Base-by-base conservation (phyloP, 2,329 filamentous ascomycete species). In the Berkeleyomyces basicola region DNA sequence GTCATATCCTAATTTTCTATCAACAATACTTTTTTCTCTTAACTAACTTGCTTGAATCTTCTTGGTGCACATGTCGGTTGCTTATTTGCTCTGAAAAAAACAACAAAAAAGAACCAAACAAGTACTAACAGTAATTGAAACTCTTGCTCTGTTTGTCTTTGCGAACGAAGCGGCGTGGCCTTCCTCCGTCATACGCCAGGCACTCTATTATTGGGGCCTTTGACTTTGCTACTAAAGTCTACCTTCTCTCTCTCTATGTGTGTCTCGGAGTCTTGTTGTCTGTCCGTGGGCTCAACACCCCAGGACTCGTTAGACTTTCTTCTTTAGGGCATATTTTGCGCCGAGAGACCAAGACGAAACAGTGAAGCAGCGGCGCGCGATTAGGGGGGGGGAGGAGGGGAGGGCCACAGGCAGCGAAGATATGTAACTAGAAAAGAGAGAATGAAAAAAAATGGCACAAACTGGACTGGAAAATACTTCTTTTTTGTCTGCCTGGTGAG, bases 1-100 rank as follows among this genome's bases (percentile, higher is more conserved):
- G 58, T 59, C 58, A 47, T 59, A 59, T 59, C 58, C 58, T 59
- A 46, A 43, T 59, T 31, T 47, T 58, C 40, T 23, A 42, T 46
- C 44, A 44, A 59, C 53, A 39, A 23, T 6, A 51, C 47, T 23
- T 51, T 6, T 51, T 23, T 16, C 53, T 39, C 39, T 57, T 40
- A 16, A 57, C 39, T 51, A 23, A 46, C 16, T 46, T n/a, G 14
- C 43, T 46, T 46, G 43, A 46, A n/a, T 46, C 43, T 46, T 46
- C 4, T 46, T 23, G 23, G 23, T 23, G 23, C 23, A 23, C 23
- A 23, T 23, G 23, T 23, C 23, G 23, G 23, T 2, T 23, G 23
- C 23, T 23, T 23, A 23, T 23, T 23, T 23, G 23, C 43, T 46
- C 43, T 46, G 43, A 11, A n/a, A 55, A 31, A 55, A 53, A 53